A percentile compares a stretch with the other conserved stretches of the same genome.
These are phyloP conservation scores for Rhynchospora breviuscula DNA, from an alignment of 176 grass and related monocot genomes.

Conservation along the genomic window DNA sequence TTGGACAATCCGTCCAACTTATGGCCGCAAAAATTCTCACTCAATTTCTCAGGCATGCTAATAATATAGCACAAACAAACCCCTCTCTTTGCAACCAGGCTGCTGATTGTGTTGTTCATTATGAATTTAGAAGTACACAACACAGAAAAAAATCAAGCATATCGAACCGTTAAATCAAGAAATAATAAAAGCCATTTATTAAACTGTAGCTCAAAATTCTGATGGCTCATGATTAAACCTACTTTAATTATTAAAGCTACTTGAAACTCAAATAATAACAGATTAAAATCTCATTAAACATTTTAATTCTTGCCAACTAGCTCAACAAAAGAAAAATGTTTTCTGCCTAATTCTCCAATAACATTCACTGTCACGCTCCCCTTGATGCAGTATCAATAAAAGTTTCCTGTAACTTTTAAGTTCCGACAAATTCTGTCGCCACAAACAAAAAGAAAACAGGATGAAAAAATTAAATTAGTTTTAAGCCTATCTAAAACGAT, in stretches of 20 bases:
- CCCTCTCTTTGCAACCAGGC: background rate
- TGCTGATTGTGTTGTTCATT: background rate
- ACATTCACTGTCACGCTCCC: background rate
- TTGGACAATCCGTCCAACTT: background rate
- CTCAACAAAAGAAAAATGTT: background rate
- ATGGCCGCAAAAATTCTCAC: background rate
- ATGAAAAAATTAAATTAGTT: background rate
- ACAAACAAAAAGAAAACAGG: constrained; percentile 11
- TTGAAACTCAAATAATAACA: background rate
- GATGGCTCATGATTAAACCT: constrained; percentile 12
- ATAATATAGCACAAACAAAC: background rate
- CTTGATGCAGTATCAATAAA: background rate
- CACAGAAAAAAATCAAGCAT: no score
- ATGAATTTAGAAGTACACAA: background rate
- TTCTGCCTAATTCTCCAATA: background rate
- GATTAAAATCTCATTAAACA: background rate
- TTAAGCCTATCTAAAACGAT: background rate
- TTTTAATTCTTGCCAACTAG: background rate
- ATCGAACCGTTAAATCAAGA: background rate
- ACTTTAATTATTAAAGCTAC: constrained; percentile 22
- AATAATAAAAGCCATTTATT: constrained; percentile 21
- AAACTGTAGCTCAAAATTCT: background rate
- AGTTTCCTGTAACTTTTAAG: background rate
- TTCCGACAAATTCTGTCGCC: background rate
- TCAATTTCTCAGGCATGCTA: background rate